phyloP scores from a whole-genome alignment of 495 filamentous ascomycete genomes.

The Penicillium steckii region DNA sequence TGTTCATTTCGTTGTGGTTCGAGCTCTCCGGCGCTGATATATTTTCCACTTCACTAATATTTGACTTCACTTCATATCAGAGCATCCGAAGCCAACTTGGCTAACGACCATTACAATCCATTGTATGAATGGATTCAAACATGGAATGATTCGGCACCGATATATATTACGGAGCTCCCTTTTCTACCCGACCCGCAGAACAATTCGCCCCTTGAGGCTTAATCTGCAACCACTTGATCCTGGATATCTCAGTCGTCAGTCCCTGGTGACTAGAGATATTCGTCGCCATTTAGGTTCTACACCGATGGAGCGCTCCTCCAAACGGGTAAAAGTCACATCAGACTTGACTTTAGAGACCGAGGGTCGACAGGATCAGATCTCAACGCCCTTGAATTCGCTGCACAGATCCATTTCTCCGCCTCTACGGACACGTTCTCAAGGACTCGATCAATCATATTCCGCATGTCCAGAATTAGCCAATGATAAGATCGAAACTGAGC shows the following conservation, averaged over 20 bases:
- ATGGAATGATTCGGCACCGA: background rate
- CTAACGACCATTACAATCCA: no score
- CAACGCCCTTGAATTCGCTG: conserved; percentile 28
- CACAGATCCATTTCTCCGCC: conserved; percentile 38
- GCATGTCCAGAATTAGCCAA: conserved; percentile 3
- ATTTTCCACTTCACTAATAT: no score
- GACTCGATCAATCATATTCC: background rate
- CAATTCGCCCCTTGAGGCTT: background rate
- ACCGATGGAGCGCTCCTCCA: conserved; percentile 2
- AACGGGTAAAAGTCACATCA: conserved; percentile 14
- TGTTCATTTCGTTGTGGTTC: no score
- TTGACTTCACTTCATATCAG: no score
- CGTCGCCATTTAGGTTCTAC: background rate
- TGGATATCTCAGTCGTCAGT: background rate
- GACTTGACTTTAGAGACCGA: background rate
- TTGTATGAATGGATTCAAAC: background rate
- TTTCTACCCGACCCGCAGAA: background rate
- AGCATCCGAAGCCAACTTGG: no score
- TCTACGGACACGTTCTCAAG: conserved; percentile 9
- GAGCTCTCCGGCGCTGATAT: no score
- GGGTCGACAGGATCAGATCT: background rate
- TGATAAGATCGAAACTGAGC: background rate
- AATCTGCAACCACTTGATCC: background rate
- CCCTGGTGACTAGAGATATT: background rate
- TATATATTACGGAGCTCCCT: background rate